phyloP scores from a whole-genome alignment of 164 flowering plant species.

The Malania oleifera region DNA sequence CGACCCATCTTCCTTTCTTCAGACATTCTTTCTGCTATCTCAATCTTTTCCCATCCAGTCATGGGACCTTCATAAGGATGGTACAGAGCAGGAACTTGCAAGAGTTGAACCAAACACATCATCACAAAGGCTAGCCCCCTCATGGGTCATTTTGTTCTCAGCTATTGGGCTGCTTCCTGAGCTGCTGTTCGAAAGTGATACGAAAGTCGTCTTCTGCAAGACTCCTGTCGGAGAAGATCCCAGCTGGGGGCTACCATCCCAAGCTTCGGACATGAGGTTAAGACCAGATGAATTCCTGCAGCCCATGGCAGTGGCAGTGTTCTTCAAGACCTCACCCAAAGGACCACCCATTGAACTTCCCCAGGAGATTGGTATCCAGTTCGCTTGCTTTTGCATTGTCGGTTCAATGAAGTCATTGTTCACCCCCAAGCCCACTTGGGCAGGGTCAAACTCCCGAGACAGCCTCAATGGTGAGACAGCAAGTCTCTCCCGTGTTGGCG shows the following conservation, averaged over 20 bases:
- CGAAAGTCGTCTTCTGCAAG: constrained; percentile 31
- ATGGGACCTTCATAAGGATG: too few relatives aligned
- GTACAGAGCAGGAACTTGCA: constrained; percentile 23
- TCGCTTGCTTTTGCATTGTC: constrained; percentile 17
- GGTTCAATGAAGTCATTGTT: constrained; percentile 4
- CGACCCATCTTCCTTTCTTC: too few relatives aligned
- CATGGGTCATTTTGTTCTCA: constrained; percentile 7
- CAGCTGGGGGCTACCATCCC: constrained; percentile 30
- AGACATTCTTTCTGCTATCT: too few relatives aligned
- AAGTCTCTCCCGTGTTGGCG: constrained; percentile 25
- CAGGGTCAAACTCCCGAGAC: constrained; percentile 26
- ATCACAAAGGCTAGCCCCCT: constrained; percentile 18
- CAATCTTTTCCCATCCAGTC: too few relatives aligned
- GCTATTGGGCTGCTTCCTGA: constrained; percentile 17
- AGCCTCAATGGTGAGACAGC: constrained; percentile 23
- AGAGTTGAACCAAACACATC: constrained; percentile 31
- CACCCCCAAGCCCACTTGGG: constrained; percentile 27
- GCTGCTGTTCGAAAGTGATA: constrained; percentile 32
- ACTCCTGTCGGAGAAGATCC: constrained; percentile 44
- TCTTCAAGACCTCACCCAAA: constrained; percentile 36
- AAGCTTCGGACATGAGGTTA: constrained; percentile 24
- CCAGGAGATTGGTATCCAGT: constrained; percentile 34
- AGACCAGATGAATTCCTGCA: constrained; percentile 24
- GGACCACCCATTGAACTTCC: constrained; percentile 37
- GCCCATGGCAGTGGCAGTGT: constrained; percentile 8